Evolutionary conservation across 1,284 basidiomycete genomes (phyloP), one percentile per base, ranked within the genome.

Genomic region (Leccinum pallidistipes): DNA sequence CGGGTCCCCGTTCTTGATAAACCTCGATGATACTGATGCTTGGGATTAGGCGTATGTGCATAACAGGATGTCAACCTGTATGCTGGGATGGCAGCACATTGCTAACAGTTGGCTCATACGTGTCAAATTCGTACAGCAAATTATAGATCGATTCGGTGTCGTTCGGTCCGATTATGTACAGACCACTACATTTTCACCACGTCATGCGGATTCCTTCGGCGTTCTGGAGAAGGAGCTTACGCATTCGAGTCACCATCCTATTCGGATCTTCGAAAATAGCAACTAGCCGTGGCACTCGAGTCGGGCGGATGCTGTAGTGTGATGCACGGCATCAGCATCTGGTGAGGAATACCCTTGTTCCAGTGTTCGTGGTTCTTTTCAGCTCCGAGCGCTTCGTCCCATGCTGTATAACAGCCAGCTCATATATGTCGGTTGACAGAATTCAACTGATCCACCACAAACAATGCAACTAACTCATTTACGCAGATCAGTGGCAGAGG

Each of bases 301-400:
- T 12, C 11, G 7, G 27, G 27, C 12, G 9, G 31, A 55, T 62
- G 57, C 56, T 55, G 40, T 59, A 24, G 24, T 24, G 38, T n/a
- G n/a, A 11, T 24, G 54, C 51, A 40, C 45, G 21, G 47, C 49
- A 34, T 21, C 56, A 24, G 5, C 16, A 29, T 57, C 56, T 32
- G 50, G 64, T 64, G 89, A 51, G 50, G 29, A 24, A 29, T 52
- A 38, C 60, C 52, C 38, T 53, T 14, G 21, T 62, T 51, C 63
- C 16, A 40, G 52, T 40, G 11, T 65, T 24, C n/a, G 1, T 38
- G 36, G 11, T 27, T 24, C 29, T 40, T 40, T 43, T 5, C 27
- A 52, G 27, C 27, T 27, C 18, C n/a, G 38, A 40, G 32, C 34
- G 18, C 61, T 38, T 5, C 27, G 7, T 40, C 34, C 16, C 49